Percentiles rank a stretch among this genome's conserved stretches.
Evolutionary conservation across 345 rosid genomes (phyloP).

Genomic region (Bruguiera gymnorhiza): DNA sequence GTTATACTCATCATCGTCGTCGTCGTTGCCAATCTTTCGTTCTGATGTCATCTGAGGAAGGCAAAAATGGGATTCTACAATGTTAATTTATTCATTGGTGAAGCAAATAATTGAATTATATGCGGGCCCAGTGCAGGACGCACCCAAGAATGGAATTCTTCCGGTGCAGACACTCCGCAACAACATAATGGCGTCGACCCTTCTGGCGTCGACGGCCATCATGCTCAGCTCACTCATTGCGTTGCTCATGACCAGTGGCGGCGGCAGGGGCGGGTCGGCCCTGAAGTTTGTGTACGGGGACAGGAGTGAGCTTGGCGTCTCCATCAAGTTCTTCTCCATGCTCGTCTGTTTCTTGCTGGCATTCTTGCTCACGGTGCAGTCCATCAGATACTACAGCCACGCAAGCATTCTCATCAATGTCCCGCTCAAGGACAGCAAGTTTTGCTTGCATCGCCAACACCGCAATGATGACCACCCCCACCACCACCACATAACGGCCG

Average conservation of each 20-base stretch:
- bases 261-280: conserved; percentile 21
- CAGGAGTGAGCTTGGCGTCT: conserved; percentile 45
- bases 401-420: conserved; percentile 83
- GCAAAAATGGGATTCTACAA: too few species aligned
- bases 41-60: too few species aligned
- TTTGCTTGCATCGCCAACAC: conserved; percentile 18
- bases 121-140: conserved; percentile 34
- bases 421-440: conserved; percentile 38
- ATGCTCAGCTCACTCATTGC: conserved; percentile 78
- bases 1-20: neutral
- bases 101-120: neutral
- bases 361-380: conserved; percentile 64
- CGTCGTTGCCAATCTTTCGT: too few species aligned
- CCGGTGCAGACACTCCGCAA: conserved; percentile 85
- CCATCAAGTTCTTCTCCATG: conserved; percentile 68
- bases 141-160: conserved; percentile 71
- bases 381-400: conserved; percentile 85
- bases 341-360: conserved; percentile 66
- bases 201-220: conserved; percentile 81
- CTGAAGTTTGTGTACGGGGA: conserved; percentile 51
- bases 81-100: neutral
- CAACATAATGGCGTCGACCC: conserved; percentile 94
- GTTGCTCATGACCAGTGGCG: conserved; percentile 47
- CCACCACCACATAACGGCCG: conserved; percentile 40
- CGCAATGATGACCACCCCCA: neutral